These are phyloP conservation scores for Piromyces finnis DNA, from an alignment of 192 early-diverging fungal genomes.

Conservation along the genomic window DNA sequence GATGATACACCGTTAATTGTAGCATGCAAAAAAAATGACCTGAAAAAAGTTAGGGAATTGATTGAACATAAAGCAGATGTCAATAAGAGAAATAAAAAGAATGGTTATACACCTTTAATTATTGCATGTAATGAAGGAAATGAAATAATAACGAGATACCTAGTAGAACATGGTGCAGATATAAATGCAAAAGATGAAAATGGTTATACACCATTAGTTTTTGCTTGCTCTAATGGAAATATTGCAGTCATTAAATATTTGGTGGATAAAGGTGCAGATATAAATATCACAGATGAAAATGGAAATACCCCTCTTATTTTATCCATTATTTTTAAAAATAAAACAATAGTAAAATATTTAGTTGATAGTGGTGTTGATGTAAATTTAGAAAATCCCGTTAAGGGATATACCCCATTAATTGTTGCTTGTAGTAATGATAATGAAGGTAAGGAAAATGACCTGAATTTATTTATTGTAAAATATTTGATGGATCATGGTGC, in stretches of 20 bases:
- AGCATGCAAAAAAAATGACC: background rate
- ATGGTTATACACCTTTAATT: background rate
- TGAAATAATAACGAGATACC: background rate
- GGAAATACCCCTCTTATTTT: background rate
- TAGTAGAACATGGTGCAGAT: background rate
- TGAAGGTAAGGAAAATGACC: background rate
- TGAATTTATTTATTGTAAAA: background rate
- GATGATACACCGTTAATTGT: too few species aligned
- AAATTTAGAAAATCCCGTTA: background rate
- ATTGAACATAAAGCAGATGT: background rate
- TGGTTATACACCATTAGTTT: background rate
- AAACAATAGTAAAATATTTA: background rate
- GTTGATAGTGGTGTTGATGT: background rate
- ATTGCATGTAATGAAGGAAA: background rate
- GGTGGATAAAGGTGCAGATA: background rate
- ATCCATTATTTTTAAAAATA: background rate
- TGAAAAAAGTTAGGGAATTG: background rate
- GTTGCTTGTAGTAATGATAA: background rate
- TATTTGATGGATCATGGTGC: background rate
- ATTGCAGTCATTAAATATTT: background rate
- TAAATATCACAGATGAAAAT: background rate
- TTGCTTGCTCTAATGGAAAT: background rate
- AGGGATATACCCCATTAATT: background rate
- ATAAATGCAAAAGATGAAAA: background rate
- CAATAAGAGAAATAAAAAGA: background rate